Base-by-base conservation (phyloP, 2,329 filamentous ascomycete genomes). In the Calonectria pauciramosa region DNA sequence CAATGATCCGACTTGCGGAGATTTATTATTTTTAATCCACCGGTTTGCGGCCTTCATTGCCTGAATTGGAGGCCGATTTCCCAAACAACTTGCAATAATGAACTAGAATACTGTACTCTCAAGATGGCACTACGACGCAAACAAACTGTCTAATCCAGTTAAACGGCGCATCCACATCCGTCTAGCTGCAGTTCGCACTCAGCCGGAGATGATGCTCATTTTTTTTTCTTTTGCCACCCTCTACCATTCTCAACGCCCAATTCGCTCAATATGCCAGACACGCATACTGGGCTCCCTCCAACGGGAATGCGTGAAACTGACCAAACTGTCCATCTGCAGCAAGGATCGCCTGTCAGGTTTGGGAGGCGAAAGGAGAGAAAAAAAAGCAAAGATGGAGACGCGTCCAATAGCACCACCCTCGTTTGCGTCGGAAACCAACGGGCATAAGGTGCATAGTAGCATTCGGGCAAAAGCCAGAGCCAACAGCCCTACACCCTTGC, bases 131-230 rank as follows among this genome's bases (percentile, higher is more conserved):
- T 11, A 20, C 56, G 7, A 36, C 30, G 9, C 32, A 59, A 32
- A 36, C 54, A 38, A 20, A n/a, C n/a, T 13, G 32, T 59, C 26
- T 13, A 38, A 14, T 16, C 26, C n/a, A 38, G 32, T 38, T 60
- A 36, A 36, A 13, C 32, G 56, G 18, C n/a, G 36, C 20, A 20
- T 28, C 76, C 68, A 54, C 72, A 77, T 77, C 66, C 56, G 72
- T 64, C 75, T 79, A 79, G 79, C 73, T 80, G 79, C 79, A 80
- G 75, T 60, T 77, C 72, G 68, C 70, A 75, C 78, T 78, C 76
- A 76, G 76, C 76, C 68, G 63, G 72, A 80, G 73, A 74, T 76
- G 73, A 41, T 28, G 34, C 13, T 68, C 47, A 30, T 34, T 68
- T 73, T 66, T 36, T 68, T 47, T 34, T 34, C 65, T 70, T 36